Base-by-base conservation (phyloP, 192 early-diverging fungal species). In the Phlyctochytrium planicorne region DNA sequence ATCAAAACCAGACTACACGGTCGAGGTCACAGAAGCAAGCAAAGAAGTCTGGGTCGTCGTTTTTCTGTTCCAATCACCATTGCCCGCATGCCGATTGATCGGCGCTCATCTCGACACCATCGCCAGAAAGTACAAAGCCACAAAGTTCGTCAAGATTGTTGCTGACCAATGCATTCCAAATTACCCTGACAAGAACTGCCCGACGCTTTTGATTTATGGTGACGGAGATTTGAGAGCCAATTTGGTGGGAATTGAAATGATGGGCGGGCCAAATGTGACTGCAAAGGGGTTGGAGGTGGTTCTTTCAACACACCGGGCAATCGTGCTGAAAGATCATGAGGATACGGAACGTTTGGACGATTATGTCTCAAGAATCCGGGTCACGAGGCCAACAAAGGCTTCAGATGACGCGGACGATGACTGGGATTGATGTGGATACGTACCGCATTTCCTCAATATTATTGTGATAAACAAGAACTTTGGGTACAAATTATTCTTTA, bases 121-220 rank as follows among this genome's bases (percentile, higher is more conserved):
- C 10, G 92, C 93, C 1, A 60, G 65, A 34, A 84, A 85, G 75
- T 89, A 97, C 80, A 87, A 86, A 29, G 83, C 92, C 2, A 91
- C 90, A 62, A 99, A 99, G 81, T 99, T 99, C 78, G 65, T 92
- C 52, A 96, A 95, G 71, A 97, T 97, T 67, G 80, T 94, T 25
- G 92, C 89, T 10, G 91, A 93, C 65, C 91, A 94, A 68, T 96
- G 94, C 78, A 96, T 98, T 68, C 90, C 89, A 36, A 91, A 94
- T 65, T 99, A 96, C 69, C 97, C 97, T 1, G 97, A 99, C 73
- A 59, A 72, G 34, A 81, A 78, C 70, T 56, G 52, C n/a, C 79
- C 79, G 4, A 97, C 97, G 0, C 72, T 99, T n/a, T 73, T 99
- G 55, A 83, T 99, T 56, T 99, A 98, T 75, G 63, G 63, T 29